These are phyloP conservation scores for Kernera saxatilis DNA, from an alignment of 345 rosid genomes.

Conservation along the genomic window DNA sequence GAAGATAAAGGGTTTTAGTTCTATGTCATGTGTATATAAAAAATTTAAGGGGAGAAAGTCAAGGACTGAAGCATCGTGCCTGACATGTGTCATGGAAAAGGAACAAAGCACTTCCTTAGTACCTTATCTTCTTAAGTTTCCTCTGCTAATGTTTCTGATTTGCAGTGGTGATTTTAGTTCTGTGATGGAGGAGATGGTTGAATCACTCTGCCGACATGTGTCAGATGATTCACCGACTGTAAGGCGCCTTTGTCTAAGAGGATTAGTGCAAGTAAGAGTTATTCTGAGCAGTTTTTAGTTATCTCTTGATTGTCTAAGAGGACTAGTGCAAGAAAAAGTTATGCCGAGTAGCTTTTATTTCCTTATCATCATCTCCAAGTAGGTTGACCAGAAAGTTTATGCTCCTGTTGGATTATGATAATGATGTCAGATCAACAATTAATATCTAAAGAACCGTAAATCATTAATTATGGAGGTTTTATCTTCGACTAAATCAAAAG, in stretches of 20 bases:
- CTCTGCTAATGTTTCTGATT: slow-evolving; percentile 16
- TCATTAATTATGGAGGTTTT: not conserved
- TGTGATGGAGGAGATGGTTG: slow-evolving; percentile 89
- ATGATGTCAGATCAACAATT: not conserved
- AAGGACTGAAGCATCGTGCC: not conserved
- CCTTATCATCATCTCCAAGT: not conserved
- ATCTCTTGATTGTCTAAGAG: not conserved
- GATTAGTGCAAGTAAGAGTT: slow-evolving; percentile 74
- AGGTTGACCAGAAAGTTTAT: not conserved
- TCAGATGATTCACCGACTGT: slow-evolving; percentile 96
- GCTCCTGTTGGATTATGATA: not conserved
- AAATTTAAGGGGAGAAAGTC: not conserved
- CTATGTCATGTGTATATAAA: not conserved
- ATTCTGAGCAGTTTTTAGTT: not conserved
- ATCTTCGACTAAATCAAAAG: not conserved
- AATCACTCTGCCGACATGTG: slow-evolving; percentile 81
- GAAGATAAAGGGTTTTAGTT: not conserved
- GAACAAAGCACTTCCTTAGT: not conserved
- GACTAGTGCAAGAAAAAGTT: slow-evolving; percentile 7
- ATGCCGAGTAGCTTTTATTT: not conserved
- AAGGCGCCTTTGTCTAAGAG: slow-evolving; percentile 89
- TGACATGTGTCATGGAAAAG: not conserved
- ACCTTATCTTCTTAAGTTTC: not conserved
- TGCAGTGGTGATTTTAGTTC: slow-evolving; percentile 73
- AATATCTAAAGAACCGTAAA: not conserved